Percentiles rank a stretch among this genome's conserved stretches.
phyloP scores from a whole-genome alignment of 1,284 basidiomycete genomes.

The Ustilago cynodontis region DNA sequence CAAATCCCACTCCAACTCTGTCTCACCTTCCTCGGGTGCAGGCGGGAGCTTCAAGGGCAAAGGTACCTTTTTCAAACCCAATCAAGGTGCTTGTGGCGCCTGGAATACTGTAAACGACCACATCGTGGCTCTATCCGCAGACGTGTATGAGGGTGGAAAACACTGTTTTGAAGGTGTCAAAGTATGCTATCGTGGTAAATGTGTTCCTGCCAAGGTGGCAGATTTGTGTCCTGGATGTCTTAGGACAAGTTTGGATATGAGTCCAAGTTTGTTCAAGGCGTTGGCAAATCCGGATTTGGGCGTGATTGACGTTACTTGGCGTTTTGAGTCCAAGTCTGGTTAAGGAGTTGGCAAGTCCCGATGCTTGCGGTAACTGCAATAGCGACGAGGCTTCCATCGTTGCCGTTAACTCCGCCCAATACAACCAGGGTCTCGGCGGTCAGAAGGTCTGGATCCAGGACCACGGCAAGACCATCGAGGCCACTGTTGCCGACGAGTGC shows the following conservation, averaged over 20 bases:
- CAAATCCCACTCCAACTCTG: neutral
- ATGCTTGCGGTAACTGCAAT: too few species aligned
- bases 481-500: too few species aligned
- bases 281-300: conserved; percentile 27
- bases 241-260: conserved; percentile 39
- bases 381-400: too few species aligned
- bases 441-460: too few species aligned
- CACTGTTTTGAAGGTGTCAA: conserved; percentile 24
- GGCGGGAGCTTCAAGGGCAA: conserved; percentile 25
- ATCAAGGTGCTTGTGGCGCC: conserved; percentile 41
- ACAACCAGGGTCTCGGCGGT: too few species aligned
- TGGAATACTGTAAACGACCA: conserved; percentile 32
- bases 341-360: too few species aligned
- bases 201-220: conserved; percentile 29
- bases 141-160: conserved; percentile 32
- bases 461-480: too few species aligned
- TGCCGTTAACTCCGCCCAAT: too few species aligned
- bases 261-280: conserved; percentile 27
- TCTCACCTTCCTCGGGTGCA: neutral
- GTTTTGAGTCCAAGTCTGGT: too few species aligned
- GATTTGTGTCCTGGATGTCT: conserved; percentile 42
- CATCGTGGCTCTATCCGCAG: conserved; percentile 38
- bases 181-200: conserved; percentile 28
- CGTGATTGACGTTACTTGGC: conserved; percentile 43
- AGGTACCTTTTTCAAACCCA: conserved; percentile 38